phyloP scores from a whole-genome alignment of 495 filamentous ascomycete species.

The Annulohypoxylon stygium region DNA sequence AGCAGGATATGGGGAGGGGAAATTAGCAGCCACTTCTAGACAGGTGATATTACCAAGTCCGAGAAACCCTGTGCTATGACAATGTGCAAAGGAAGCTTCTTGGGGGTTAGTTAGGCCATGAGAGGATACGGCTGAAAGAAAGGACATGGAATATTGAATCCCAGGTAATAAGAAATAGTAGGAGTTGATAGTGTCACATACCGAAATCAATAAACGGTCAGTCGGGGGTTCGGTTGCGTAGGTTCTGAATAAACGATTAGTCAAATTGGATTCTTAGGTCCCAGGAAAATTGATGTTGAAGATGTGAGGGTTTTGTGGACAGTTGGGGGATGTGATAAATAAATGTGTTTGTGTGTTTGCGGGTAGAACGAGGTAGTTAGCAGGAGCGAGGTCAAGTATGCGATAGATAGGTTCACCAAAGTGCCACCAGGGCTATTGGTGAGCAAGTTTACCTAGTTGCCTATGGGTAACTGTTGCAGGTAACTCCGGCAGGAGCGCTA shows the following conservation, averaged over 20 bases:
- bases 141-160: not conserved
- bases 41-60: not conserved
- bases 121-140: not conserved
- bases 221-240: not conserved
- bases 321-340: not conserved
- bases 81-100: not conserved
- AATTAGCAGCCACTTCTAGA: not conserved
- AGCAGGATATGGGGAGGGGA: not conserved
- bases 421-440: not conserved
- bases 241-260: constrained; percentile 1
- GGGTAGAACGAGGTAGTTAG: not conserved
- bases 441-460: not conserved
- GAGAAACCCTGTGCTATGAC: not conserved
- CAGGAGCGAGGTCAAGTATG: not conserved
- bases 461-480: not conserved
- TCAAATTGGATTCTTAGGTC: not conserved
- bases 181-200: constrained; percentile 1
- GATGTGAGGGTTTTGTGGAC: not conserved
- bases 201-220: not conserved
- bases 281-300: not conserved
- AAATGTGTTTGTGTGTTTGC: not conserved
- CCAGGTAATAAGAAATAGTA: not conserved
- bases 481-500: not conserved
- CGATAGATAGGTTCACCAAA: not conserved
- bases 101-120: not conserved